These are phyloP conservation scores for Abrus pulchellus DNA, from an alignment of 306 rosid genomes.

Conservation along the genomic window DNA sequence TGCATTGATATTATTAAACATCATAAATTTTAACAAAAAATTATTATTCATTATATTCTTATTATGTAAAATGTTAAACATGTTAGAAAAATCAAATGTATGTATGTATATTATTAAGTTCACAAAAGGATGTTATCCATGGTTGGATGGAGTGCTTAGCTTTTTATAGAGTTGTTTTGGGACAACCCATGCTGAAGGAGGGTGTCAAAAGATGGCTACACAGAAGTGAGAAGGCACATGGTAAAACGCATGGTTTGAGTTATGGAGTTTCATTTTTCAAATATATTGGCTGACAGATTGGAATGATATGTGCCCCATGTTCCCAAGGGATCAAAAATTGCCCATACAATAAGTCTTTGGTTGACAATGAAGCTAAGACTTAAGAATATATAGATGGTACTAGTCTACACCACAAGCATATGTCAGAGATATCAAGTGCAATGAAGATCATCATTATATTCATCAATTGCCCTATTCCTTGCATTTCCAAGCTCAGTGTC, in stretches of 20 bases:
- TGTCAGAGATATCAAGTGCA: not conserved
- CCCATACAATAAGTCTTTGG: constrained; percentile 28
- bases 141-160: not conserved
- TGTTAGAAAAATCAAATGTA: no score
- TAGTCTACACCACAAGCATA: not conserved
- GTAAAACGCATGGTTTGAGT: constrained; percentile 27
- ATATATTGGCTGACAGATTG: constrained; percentile 20
- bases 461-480: not conserved
- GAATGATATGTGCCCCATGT: constrained; percentile 16
- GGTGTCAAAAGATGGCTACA: constrained; percentile 6
- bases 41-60: no score
- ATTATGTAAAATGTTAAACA: no score
- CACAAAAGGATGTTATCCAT: not conserved
- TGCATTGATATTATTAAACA: no score
- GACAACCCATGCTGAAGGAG: constrained; percentile 27
- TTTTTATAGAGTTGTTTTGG: not conserved
- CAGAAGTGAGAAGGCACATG: constrained; percentile 10
- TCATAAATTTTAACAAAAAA: no score
- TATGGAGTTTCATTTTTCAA: not conserved
- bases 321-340: constrained; percentile 14
- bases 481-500: not conserved
- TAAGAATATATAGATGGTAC: not conserved
- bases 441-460: not conserved
- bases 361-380: not conserved
- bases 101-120: no score